Percentiles rank a stretch among this genome's conserved stretches.
Conservation (phyloP, 2,329 filamentous ascomycete genomes). For the Fusarium camptoceras region DNA sequence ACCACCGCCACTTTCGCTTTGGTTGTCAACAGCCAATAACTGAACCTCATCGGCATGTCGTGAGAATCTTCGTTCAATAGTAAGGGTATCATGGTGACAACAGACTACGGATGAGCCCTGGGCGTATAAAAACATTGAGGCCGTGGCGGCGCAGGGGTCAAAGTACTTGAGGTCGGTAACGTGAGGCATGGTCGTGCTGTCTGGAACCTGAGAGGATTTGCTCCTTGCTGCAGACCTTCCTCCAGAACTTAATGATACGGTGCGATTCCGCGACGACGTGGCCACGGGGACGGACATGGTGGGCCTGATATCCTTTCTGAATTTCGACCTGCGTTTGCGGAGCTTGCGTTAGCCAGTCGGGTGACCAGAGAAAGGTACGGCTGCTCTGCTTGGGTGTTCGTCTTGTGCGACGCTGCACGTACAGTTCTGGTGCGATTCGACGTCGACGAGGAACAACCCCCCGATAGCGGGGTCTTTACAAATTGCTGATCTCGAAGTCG, state of each 20-base stretch:
- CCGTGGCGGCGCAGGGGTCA: slow-evolving; percentile 90
- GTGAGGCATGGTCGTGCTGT: slow-evolving; percentile 64
- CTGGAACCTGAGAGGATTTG: slow-evolving; percentile 56
- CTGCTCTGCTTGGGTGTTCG: slow-evolving; percentile 42
- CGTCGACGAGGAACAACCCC: slow-evolving; percentile 47
- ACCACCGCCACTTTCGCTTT: slow-evolving; percentile 86
- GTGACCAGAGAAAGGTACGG: slow-evolving; percentile 38
- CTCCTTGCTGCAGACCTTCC: slow-evolving; percentile 66
- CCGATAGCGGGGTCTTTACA: slow-evolving; percentile 44
- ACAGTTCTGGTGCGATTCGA: slow-evolving; percentile 53
- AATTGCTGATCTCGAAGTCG: slow-evolving; percentile 44
- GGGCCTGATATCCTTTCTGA: slow-evolving; percentile 54
- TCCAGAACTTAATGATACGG: slow-evolving; percentile 68
- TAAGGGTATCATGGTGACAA: slow-evolving; percentile 91
- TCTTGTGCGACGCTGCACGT: slow-evolving; percentile 55
- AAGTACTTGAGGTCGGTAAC: slow-evolving; percentile 69
- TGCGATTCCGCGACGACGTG: slow-evolving; percentile 68
- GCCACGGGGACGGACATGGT: slow-evolving; percentile 68
- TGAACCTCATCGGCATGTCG: slow-evolving; percentile 85
- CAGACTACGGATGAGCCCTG: slow-evolving; percentile 86
- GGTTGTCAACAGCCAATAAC: slow-evolving; percentile 89
- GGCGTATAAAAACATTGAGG: slow-evolving; percentile 89
- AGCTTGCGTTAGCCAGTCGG: slow-evolving; percentile 38
- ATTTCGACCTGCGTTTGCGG: slow-evolving; percentile 40
- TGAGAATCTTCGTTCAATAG: slow-evolving; percentile 87